phyloP scores from a whole-genome alignment of 495 filamentous ascomycete species.

The Talaromyces borbonicus region DNA sequence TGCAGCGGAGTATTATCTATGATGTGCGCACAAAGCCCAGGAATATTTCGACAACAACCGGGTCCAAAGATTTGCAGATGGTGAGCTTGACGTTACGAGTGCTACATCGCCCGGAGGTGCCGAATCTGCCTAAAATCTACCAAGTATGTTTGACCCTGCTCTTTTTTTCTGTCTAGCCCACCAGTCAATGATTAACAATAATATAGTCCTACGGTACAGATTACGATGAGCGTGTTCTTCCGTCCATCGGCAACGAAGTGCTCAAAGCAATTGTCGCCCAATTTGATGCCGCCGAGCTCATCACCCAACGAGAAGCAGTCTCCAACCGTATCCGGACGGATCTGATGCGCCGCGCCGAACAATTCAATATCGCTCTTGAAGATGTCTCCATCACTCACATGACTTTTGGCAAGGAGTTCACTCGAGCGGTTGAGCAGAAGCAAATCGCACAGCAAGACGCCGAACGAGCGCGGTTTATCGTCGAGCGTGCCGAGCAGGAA shows the following conservation, averaged over 20 bases:
- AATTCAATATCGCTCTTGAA: conserved; percentile 99
- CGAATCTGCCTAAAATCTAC: conserved; percentile 91
- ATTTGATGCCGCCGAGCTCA: conserved; percentile 98
- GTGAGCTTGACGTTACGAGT: conserved; percentile 96
- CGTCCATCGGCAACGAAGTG: conserved; percentile 99
- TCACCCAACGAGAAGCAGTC: conserved; percentile 97
- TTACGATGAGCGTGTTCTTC: conserved; percentile 98
- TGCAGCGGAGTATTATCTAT: conserved; percentile 91
- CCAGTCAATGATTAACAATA: neutral
- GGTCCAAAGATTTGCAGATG: conserved; percentile 99
- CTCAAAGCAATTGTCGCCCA: conserved; percentile 98
- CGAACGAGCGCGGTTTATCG: conserved; percentile 92
- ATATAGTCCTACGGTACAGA: conserved; percentile 71
- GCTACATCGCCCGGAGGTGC: conserved; percentile 88
- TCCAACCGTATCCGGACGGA: conserved; percentile 90
- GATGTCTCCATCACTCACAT: conserved; percentile 99
- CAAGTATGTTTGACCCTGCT: conserved; percentile 51
- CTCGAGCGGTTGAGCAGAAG: conserved; percentile 97
- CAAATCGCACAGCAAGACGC: conserved; percentile 99
- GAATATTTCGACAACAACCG: conserved; percentile 96
- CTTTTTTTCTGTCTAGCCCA: neutral
- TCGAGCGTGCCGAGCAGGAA: conserved; percentile 98
- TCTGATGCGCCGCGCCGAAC: conserved; percentile 86
- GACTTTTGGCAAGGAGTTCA: conserved; percentile 99
- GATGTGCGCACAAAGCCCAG: conserved; percentile 96